These are phyloP conservation scores for Silene latifolia DNA, from an alignment of 148 eudicot genomes.

Conservation along the genomic window DNA sequence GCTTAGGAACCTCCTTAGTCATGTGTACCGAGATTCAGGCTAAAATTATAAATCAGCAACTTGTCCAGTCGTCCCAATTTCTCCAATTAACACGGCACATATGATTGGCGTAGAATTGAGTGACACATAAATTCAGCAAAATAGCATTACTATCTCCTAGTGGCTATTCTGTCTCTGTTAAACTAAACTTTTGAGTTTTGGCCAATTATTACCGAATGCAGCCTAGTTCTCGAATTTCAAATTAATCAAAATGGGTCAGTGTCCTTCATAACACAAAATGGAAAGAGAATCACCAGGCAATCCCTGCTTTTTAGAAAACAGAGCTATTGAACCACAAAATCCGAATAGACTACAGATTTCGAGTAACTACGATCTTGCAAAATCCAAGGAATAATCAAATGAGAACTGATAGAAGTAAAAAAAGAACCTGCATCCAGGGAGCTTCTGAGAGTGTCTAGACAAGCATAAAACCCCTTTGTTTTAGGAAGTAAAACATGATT, in stretches of 20 bases:
- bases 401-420: neutral
- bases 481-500: constrained; percentile 71
- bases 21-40: neutral
- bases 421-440: constrained; percentile 71
- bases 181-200: too few species aligned
- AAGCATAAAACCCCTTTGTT: constrained; percentile 65
- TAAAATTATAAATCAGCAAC: too few species aligned
- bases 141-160: too few species aligned
- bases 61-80: too few species aligned
- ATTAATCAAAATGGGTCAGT: neutral
- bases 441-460: constrained; percentile 52
- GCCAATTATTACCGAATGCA: neutral
- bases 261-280: neutral
- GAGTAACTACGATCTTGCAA: neutral
- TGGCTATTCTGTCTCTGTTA: too few species aligned
- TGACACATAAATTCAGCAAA: too few species aligned
- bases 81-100: too few species aligned
- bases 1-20: neutral
- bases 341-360: neutral
- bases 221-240: neutral
- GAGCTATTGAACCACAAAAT: neutral
- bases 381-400: constrained; percentile 2
- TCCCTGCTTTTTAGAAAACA: neutral
- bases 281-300: neutral
- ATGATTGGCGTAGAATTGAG: too few species aligned